A percentile compares a stretch with the other conserved stretches of the same genome.
Evolutionary conservation across 345 rosid genomes (phyloP).

Genomic region (Garcia nutans): DNA sequence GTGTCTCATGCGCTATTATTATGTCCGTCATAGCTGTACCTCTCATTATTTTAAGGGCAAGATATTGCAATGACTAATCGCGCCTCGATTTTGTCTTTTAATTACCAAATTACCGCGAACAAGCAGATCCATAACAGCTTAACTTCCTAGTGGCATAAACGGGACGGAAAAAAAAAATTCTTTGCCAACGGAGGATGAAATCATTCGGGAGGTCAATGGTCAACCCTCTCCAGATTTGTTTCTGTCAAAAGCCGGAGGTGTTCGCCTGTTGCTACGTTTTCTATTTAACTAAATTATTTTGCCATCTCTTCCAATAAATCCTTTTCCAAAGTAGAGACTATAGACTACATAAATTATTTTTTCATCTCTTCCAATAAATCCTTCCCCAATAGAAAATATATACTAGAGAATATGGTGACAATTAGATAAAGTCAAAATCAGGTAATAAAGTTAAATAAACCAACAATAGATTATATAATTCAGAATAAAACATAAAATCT

Average conservation of each 20-base stretch:
- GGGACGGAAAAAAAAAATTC: slow-evolving; percentile 36
- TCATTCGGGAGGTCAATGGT: slow-evolving; percentile 56
- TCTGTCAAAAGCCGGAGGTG: too few species aligned
- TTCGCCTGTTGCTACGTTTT: neutral
- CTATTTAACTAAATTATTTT: too few species aligned
- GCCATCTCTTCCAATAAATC: too few species aligned
- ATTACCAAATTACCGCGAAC: slow-evolving; percentile 14
- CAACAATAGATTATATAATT: too few species aligned
- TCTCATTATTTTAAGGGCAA: slow-evolving; percentile 35
- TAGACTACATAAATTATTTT: too few species aligned
- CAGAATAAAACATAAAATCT: too few species aligned
- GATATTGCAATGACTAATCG: neutral
- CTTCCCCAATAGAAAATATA: too few species aligned
- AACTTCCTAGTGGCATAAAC: slow-evolving; percentile 39
- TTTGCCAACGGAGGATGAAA: slow-evolving; percentile 17
- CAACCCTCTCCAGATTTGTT: slow-evolving; percentile 18
- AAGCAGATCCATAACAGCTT: neutral
- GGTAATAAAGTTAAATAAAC: too few species aligned
- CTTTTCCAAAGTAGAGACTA: too few species aligned
- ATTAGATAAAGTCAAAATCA: too few species aligned
- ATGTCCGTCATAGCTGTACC: slow-evolving; percentile 43
- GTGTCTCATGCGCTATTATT: slow-evolving; percentile 24
- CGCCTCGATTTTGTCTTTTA: rapidly evolving
- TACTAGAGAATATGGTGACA: too few species aligned
- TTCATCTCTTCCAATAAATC: too few species aligned